Evolutionary conservation across 148 eudicot species (phyloP), one percentile per base, ranked within the genome.

Genomic region (Gaultheria prostrata): DNA sequence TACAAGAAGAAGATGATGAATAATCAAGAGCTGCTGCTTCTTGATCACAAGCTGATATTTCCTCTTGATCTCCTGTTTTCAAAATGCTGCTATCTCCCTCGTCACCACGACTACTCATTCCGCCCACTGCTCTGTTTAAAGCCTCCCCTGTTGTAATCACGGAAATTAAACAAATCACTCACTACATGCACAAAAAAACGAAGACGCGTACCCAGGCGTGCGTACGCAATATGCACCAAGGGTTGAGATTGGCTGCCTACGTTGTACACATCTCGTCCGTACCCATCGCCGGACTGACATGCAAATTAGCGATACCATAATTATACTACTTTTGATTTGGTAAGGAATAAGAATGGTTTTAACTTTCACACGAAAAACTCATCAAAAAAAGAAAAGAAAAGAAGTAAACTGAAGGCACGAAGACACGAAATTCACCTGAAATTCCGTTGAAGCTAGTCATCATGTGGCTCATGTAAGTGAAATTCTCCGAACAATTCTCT

Each of bases 1-100:
- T 84, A 75, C 65, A 84, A 80, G 88, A 85, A 76, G 88, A 85
- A 76, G 90, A 88, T 13, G 83, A 75, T 8, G 82, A 80, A 80
- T 80, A 87, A 59, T 88, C 82, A 77, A 70, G 77, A 78, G 49
- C 57, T 54, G 77, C 43, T 3, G 49, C 57, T 54, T 80, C 43
- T 3, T 39, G 43, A 39, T 39, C 82, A 53, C 79, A 79, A 43
- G 80, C 67, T 76, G 84, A 77, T 74, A 51, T 53, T 20, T 73
- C 84, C 71, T 71, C 78, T 63, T n/a, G n/a, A n/a, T 77, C 80
- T 77, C n/a, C 8, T 67, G 82, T 50, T 65, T 70, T 45, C n/a
- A 76, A 59, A 45, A 43, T 51, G 35, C 59, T 63, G 33, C 57
- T 33, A 1, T 24, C 30, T 46, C 71, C 67, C 67, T 71, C 61